Conservation (phyloP, 202 grass and related monocot species). For the Hordeum pubiflorum region DNA sequence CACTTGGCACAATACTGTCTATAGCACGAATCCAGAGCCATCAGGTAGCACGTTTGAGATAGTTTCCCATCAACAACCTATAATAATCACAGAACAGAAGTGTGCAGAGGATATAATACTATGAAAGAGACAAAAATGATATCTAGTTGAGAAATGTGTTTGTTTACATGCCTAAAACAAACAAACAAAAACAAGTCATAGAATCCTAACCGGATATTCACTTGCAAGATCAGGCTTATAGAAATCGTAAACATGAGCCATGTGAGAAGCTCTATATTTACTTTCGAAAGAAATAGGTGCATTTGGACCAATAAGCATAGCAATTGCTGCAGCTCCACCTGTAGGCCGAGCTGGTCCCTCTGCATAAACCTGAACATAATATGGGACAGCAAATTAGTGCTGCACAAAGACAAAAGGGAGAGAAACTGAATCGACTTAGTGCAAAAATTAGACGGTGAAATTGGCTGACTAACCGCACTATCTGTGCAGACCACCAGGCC, state of each 20-base stretch:
- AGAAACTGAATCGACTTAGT: background rate
- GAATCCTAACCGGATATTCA: conserved; percentile 71
- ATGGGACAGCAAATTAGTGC: background rate
- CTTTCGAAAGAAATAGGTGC: conserved; percentile 77
- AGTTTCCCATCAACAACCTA: conserved; percentile 83
- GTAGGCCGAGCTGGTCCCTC: conserved; percentile 72
- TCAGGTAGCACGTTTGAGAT: conserved; percentile 78
- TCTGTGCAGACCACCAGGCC: conserved; percentile 81
- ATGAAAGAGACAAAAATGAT: background rate
- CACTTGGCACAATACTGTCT: conserved; percentile 62
- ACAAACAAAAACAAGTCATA: conserved; percentile 11
- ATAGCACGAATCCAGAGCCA: conserved; percentile 71
- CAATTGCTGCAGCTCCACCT: conserved; percentile 69
- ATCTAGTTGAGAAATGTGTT: background rate
- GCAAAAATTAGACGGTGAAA: background rate
- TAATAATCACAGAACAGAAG: background rate
- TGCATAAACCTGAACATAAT: conserved; percentile 63
- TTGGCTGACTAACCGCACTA: conserved; percentile 59
- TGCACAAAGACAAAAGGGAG: background rate
- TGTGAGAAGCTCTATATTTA: conserved; percentile 76
- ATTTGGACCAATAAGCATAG: conserved; percentile 81
- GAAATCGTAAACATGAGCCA: conserved; percentile 82
- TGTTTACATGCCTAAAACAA: conserved; percentile 14
- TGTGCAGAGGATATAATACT: background rate
- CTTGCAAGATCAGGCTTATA: conserved; percentile 86